Percentiles rank a stretch among this genome's conserved stretches.
These are phyloP conservation scores for Rhododendron kiyosumense DNA, from an alignment of 148 eudicot genomes.

Conservation along the genomic window DNA sequence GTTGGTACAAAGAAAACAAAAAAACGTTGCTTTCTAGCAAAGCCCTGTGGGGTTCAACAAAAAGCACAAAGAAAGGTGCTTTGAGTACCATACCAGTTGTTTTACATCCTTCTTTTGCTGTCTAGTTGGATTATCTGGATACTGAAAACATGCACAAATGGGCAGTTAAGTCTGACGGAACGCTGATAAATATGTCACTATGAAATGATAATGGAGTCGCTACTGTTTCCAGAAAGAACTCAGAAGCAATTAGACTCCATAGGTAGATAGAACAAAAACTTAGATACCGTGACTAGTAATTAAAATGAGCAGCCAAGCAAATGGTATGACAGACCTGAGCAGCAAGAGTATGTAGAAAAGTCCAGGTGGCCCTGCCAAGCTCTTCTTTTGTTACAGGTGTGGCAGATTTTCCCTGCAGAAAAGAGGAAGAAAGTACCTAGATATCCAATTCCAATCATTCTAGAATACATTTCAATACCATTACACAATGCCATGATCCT, in stretches of 20 bases:
- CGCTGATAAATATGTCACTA: neutral
- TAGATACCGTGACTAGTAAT: neutral
- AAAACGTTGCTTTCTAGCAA: neutral
- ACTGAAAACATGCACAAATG: slow-evolving; percentile 38
- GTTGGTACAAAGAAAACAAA: neutral
- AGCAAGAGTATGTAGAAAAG: slow-evolving; percentile 89
- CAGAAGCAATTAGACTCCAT: neutral
- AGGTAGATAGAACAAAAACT: neutral
- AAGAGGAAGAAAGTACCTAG: neutral
- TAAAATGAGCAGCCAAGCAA: slow-evolving; percentile 7
- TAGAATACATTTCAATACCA: neutral
- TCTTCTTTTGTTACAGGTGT: slow-evolving; percentile 70
- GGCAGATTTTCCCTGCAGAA: slow-evolving; percentile 47
- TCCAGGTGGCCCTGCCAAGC: slow-evolving; percentile 97
- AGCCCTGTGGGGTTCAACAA: neutral
- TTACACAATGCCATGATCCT: neutral
- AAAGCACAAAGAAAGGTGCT: neutral
- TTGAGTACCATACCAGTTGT: slow-evolving; percentile 59
- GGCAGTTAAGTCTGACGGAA: neutral
- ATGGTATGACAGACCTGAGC: slow-evolving; percentile 60
- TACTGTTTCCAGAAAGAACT: neutral
- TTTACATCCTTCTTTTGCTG: slow-evolving; percentile 93
- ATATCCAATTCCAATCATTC: neutral
- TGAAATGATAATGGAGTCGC: neutral
- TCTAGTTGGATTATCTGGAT: slow-evolving; percentile 85